Base-by-base conservation (phyloP, 352 stramenopile genomes). In the Phytopythium cucurbitacearum region DNA sequence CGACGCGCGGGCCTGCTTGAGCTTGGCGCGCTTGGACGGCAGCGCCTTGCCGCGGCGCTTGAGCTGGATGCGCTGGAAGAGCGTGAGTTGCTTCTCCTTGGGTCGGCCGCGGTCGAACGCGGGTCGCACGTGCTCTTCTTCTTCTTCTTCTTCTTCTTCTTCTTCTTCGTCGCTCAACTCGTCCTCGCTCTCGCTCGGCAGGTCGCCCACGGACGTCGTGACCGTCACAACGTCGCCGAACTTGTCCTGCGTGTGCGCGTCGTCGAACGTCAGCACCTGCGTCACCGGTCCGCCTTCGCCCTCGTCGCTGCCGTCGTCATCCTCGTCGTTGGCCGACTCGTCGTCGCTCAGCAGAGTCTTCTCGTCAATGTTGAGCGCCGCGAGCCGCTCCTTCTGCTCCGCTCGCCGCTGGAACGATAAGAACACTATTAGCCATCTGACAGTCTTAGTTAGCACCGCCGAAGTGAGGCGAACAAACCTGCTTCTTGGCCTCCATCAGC, bases 1-100 rank as follows among this genome's bases (percentile, higher is more conserved):
- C 42, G 69, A 74, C 16, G 82, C 62, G 38, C 79, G 78, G 8
- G 80, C 83, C 33, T 87, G 73, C 59, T 92, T 92, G 44, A 95
- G 69, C 64, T 95, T 95, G 38, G 83, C 71, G 16, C 82, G 79
- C 66, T 95, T 95, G 38, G 78, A 79, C 12, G 85, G 85, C 37
- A 95, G 59, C 51, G 85, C 83, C 41, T 91, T 76, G 45, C 85
- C 85, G 52, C 80, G 78, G 39, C 85, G 85, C 62, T 95, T 83
- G 48, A 83, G 76, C 67, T 94, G 83, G 78, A 95, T 91, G 64
- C 84, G 81, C 73, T 95, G 85, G 65, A 95, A 95, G 15, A 95
- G 61, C 43, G 80, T 88, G 41, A 94, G 55, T 34, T 90, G 75
- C 60, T 85, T 70, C 53, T 89, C 76, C 46, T 80, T 74, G 48